phyloP scores from a whole-genome alignment of 345 rosid genomes.

The Populus deltoides region DNA sequence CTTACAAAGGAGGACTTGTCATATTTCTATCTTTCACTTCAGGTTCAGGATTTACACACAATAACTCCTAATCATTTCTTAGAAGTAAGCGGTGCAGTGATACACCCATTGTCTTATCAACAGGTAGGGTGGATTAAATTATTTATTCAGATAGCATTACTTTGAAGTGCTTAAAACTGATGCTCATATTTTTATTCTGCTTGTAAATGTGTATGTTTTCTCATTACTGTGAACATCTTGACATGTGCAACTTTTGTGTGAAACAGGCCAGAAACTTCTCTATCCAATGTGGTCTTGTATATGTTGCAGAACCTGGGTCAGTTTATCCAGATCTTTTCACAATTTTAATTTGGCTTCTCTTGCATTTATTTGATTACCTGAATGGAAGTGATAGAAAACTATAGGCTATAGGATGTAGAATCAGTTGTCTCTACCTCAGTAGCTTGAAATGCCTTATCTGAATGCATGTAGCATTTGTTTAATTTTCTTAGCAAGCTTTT shows the following conservation, averaged over 20 bases:
- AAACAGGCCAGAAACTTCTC: constrained; percentile 92
- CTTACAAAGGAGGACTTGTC: constrained; percentile 1
- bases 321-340: constrained; percentile 16
- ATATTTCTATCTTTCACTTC: constrained; percentile 21
- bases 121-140: constrained; percentile 52
- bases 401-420: no score
- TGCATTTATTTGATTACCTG: background rate
- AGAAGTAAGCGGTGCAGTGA: constrained; percentile 92
- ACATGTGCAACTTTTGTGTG: constrained; percentile 10
- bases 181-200: background rate
- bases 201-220: background rate
- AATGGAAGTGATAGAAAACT: background rate
- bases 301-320: constrained; percentile 93
- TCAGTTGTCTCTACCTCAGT: no score
- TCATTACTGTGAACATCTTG: background rate
- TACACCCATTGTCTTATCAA: constrained; percentile 91
- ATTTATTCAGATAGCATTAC: background rate
- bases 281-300: constrained; percentile 84
- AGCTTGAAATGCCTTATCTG: no score
- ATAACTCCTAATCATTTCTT: constrained; percentile 84
- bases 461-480: no score
- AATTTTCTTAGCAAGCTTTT: no score
- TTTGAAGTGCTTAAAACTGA: background rate
- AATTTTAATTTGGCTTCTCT: background rate
- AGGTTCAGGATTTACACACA: constrained; percentile 94